Conservation (phyloP, 768 basidiomycete species). For the Cyathus striatus region DNA sequence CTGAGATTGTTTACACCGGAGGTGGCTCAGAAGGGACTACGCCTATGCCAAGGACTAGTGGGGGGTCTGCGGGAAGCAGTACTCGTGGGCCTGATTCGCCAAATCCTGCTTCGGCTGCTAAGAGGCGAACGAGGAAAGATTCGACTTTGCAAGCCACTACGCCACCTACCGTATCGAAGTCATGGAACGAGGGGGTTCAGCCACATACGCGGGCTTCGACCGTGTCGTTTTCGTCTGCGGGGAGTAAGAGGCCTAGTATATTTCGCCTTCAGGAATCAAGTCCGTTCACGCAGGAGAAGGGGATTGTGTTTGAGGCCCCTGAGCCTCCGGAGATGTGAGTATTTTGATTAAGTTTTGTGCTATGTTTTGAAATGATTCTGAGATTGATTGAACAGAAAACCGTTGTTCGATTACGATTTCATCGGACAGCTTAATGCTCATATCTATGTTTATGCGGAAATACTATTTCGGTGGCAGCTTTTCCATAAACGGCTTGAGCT, state of each 20-base stretch:
- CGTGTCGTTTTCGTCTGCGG: conserved; percentile 37
- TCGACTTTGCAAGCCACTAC: conserved; percentile 18
- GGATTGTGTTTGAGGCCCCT: conserved; percentile 31
- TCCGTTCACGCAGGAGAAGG: conserved; percentile 15
- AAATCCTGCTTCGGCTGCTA: conserved; percentile 7
- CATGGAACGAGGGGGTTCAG: conserved; percentile 46
- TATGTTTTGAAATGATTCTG: neutral
- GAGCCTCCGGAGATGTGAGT: conserved; percentile 17
- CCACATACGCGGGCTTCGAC: conserved; percentile 25
- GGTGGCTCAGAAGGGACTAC: neutral
- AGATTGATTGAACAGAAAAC: conserved; percentile 8
- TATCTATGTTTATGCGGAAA: conserved; percentile 68
- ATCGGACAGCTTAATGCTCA: conserved; percentile 45
- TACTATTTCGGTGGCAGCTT: conserved; percentile 70
- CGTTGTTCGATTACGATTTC: conserved; percentile 28
- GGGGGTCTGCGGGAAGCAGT: neutral
- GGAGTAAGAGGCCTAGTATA: conserved; percentile 34
- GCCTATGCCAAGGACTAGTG: neutral
- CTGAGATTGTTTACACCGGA: neutral
- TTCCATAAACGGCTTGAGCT: conserved; percentile 69
- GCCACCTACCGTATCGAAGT: conserved; percentile 44
- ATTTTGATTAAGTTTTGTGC: neutral
- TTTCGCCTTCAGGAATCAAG: conserved; percentile 32
- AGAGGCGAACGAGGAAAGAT: conserved; percentile 21
- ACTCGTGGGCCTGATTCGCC: conserved; percentile 6